These are phyloP conservation scores for Periconia sp. DNA, from an alignment of 2,329 filamentous ascomycete species.

Conservation along the genomic window DNA sequence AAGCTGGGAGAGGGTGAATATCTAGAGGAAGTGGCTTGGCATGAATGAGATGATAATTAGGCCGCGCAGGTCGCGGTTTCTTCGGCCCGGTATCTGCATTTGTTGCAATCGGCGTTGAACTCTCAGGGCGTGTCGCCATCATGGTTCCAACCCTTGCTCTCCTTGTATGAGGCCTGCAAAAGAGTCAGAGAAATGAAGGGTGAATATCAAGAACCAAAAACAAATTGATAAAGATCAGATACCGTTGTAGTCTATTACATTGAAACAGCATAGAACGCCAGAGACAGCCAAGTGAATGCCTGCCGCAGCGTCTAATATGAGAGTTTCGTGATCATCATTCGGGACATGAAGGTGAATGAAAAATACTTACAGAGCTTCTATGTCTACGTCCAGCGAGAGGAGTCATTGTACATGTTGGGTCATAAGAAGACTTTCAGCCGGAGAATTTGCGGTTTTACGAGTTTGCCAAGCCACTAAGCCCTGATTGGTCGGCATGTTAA, in stretches of 20 bases:
- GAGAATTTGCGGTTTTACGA: no score
- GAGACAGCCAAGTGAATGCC: slow-evolving; percentile 41
- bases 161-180: background rate
- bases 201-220: slow-evolving; percentile 2
- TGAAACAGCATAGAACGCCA: slow-evolving; percentile 38
- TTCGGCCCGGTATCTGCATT: slow-evolving; percentile 23
- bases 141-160: no score
- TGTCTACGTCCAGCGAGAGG: no score
- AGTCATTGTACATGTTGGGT: no score
- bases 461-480: no score
- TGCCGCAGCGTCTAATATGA: slow-evolving; percentile 31
- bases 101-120: slow-evolving; percentile 8
- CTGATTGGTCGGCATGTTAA: no score
- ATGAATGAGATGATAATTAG: slow-evolving; percentile 78
- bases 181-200: background rate
- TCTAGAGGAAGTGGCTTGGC: slow-evolving; percentile 79
- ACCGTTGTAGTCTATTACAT: slow-evolving; percentile 48
- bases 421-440: no score
- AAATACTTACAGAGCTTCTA: no score
- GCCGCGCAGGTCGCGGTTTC: slow-evolving; percentile 40
- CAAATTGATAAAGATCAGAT: slow-evolving; percentile 34
- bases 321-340: slow-evolving; percentile 33
- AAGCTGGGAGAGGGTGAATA: slow-evolving; percentile 81
- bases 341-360: slow-evolving; percentile 1
- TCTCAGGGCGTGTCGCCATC: slow-evolving; percentile 8